A percentile compares a stretch with the other conserved stretches of the same genome.
Evolutionary conservation across 1,139 yeast genomes (phyloP).

Genomic region (Yamadazyma pseudoaaseri): DNA sequence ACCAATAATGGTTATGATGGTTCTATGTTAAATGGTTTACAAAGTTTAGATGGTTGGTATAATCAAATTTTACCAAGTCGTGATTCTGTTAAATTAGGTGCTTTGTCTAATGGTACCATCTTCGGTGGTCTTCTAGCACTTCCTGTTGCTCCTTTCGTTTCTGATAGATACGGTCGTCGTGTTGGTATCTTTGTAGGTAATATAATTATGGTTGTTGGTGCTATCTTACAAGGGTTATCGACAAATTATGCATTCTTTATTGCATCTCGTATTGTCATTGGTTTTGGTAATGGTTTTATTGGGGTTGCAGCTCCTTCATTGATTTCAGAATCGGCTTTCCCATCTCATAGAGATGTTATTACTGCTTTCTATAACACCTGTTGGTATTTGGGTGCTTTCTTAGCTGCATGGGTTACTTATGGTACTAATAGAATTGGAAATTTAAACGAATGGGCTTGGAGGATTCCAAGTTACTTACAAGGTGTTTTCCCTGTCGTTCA

Average conservation of each 20-base stretch:
- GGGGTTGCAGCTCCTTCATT: conserved; percentile 38
- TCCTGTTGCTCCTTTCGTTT: conserved; percentile 19
- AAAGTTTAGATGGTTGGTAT: conserved; percentile 37
- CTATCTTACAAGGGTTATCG: conserved; percentile 37
- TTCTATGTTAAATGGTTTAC: conserved; percentile 50
- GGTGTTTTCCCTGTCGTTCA: conserved; percentile 30
- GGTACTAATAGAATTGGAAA: conserved; percentile 37
- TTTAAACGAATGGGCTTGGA: conserved; percentile 32
- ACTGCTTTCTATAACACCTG: conserved; percentile 48
- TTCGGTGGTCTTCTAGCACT: conserved; percentile 21
- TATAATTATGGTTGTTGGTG: conserved; percentile 29
- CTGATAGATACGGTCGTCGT: conserved; percentile 34
- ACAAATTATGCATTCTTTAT: conserved; percentile 6
- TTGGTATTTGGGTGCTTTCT: conserved; percentile 51
- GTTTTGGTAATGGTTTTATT: conserved; percentile 31
- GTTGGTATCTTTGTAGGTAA: conserved; percentile 27
- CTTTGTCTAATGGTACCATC: conserved; percentile 32
- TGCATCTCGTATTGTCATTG: conserved; percentile 4
- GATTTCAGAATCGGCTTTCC: conserved; percentile 43
- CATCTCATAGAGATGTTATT: conserved; percentile 44
- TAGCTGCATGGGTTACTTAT: conserved; percentile 51
- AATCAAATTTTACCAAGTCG: conserved; percentile 33
- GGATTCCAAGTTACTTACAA: conserved; percentile 47
- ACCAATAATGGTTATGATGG: conserved; percentile 54
- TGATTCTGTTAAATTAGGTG: conserved; percentile 34